Evolutionary conservation across 2,329 filamentous ascomycete species (phyloP).

Genomic region (Xylaria sp.): DNA sequence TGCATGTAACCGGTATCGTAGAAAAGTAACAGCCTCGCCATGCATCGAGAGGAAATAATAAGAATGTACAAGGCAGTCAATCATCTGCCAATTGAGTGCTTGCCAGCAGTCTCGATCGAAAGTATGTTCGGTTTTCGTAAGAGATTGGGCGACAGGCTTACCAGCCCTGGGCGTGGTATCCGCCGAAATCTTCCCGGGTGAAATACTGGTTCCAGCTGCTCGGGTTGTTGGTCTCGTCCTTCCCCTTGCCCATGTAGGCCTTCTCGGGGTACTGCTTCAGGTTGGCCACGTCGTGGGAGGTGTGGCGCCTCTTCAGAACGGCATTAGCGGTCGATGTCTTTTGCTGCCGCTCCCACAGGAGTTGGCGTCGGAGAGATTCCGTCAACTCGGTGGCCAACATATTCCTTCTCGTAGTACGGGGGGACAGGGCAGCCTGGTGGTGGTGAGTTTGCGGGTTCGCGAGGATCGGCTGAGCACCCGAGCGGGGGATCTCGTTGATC

Average conservation of each 20-base stretch:
- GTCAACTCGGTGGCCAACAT: constrained; percentile 96
- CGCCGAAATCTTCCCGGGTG: constrained; percentile 73
- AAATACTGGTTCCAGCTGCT: constrained; percentile 87
- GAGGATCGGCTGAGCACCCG: constrained; percentile 75
- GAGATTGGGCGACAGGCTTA: constrained; percentile 44
- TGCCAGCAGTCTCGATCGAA: constrained; percentile 14
- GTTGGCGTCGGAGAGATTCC: constrained; percentile 85
- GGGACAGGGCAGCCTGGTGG: constrained; percentile 79
- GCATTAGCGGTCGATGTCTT: constrained; percentile 88
- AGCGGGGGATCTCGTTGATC: constrained; percentile 66
- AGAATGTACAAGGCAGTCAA: constrained; percentile 35
- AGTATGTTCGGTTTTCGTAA: constrained; percentile 13
- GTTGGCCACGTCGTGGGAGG: constrained; percentile 87
- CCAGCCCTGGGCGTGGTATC: constrained; percentile 87
- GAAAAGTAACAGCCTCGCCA: constrained; percentile 38
- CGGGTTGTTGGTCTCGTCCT: constrained; percentile 63
- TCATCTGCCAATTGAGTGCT: constrained; percentile 25
- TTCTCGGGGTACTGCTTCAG: constrained; percentile 79
- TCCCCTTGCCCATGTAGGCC: constrained; percentile 60
- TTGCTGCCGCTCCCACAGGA: constrained; percentile 94
- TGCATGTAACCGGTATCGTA: constrained; percentile 40
- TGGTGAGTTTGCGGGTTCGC: constrained; percentile 66
- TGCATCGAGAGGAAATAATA: constrained; percentile 35
- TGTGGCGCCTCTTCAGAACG: constrained; percentile 86
- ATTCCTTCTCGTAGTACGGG: constrained; percentile 87